Percentiles rank a stretch among this genome's conserved stretches.
phyloP scores from a whole-genome alignment of 1,284 basidiomycete genomes.

The Malassezia restricta region DNA sequence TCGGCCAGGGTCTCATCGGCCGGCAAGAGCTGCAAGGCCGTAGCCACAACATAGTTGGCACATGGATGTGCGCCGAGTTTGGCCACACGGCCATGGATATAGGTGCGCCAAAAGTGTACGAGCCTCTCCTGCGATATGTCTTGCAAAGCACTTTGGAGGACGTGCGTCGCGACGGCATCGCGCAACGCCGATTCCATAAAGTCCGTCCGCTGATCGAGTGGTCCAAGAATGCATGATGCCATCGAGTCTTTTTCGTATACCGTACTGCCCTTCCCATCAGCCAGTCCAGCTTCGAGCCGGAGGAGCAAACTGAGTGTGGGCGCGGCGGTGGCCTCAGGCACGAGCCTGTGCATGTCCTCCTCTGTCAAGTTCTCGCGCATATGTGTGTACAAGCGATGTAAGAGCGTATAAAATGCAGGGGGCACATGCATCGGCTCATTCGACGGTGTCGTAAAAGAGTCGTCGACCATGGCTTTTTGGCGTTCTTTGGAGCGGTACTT shows the following conservation, averaged over 20 bases:
- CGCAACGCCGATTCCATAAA: slow-evolving; percentile 34
- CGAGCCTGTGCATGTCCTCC: slow-evolving; percentile 17
- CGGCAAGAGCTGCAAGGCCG: slow-evolving; percentile 17
- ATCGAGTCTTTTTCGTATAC: slow-evolving; percentile 16
- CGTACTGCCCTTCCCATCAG: neutral
- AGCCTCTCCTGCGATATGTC: slow-evolving; percentile 13
- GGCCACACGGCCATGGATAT: slow-evolving; percentile 26
- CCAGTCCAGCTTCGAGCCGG: slow-evolving; percentile 15
- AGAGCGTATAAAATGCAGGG: slow-evolving; percentile 10
- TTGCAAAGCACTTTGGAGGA: slow-evolving; percentile 23
- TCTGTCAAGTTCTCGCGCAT: slow-evolving; percentile 10
- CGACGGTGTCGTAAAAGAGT: neutral
- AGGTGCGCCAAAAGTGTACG: slow-evolving; percentile 25
- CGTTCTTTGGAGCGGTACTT: slow-evolving; percentile 30
- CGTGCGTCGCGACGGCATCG: slow-evolving; percentile 37
- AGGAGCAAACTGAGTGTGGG: slow-evolving; percentile 34
- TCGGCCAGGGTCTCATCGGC: neutral
- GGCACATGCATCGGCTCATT: slow-evolving; percentile 16
- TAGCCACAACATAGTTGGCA: slow-evolving; percentile 37
- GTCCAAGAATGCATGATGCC: slow-evolving; percentile 25
- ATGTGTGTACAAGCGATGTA: slow-evolving; percentile 7
- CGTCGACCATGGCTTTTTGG: slow-evolving; percentile 13
- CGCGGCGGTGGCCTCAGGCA: slow-evolving; percentile 25
- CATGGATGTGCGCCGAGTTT: slow-evolving; percentile 38
- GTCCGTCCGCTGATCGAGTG: slow-evolving; percentile 15